Conservation (phyloP, 768 basidiomycete genomes). For the Mycena indigotica region DNA sequence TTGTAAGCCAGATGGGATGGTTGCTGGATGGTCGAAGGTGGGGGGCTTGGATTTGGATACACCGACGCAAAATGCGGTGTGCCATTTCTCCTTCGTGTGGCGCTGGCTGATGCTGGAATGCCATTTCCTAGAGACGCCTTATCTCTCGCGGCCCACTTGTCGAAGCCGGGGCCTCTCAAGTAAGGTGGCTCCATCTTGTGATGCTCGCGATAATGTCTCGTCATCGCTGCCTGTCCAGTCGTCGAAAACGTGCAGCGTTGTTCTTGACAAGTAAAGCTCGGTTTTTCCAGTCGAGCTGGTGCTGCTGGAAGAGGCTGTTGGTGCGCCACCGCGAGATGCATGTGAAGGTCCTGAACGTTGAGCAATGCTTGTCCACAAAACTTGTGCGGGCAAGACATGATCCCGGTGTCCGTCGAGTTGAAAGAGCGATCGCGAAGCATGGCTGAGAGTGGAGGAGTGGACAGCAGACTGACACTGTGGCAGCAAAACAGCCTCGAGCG, state of each 20-base stretch:
- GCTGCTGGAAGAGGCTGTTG: not conserved
- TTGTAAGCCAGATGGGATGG: not conserved
- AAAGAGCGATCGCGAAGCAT: not conserved
- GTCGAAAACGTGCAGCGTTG: slow-evolving; percentile 4
- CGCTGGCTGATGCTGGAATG: not conserved
- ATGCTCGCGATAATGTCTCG: slow-evolving; percentile 12
- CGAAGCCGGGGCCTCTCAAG: not conserved
- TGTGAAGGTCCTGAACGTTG: not conserved
- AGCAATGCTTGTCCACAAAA: not conserved
- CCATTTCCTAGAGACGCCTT: not conserved
- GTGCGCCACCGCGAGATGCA: not conserved
- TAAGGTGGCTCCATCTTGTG: slow-evolving; percentile 7
- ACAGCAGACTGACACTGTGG: not conserved
- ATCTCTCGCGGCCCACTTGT: not conserved
- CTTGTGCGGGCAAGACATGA: not conserved
- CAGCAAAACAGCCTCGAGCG: too few relatives aligned
- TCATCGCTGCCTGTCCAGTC: slow-evolving; percentile 9
- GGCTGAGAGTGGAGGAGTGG: too few relatives aligned
- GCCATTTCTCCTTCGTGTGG: not conserved
- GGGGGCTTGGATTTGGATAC: too few relatives aligned
- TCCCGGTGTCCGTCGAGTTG: not conserved
- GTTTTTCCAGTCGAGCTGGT: too few relatives aligned
- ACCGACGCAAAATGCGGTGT: not conserved
- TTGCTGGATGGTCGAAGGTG: not conserved
- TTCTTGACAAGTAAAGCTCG: not conserved